A percentile compares a stretch with the other conserved stretches of the same genome.
Conservation (phyloP, 306 rosid genomes). For the Astragalus glycyphyllos region DNA sequence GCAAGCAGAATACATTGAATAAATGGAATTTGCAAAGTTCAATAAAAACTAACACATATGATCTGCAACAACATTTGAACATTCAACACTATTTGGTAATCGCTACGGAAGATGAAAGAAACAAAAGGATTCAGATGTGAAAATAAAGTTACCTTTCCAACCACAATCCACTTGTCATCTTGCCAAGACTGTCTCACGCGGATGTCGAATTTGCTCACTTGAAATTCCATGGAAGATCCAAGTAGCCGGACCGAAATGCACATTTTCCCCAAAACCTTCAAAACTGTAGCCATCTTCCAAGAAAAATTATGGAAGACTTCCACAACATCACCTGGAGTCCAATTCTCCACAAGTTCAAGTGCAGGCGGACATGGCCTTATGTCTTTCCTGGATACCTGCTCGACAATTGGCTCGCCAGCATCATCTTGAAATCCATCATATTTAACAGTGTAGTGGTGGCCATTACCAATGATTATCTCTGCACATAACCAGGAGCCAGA, state of each 20-base stretch:
- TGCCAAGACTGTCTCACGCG: conserved; percentile 84
- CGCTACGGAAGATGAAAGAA: conserved; percentile 28
- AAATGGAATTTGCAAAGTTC: conserved; percentile 31
- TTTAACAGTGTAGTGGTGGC: conserved; percentile 70
- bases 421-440: conserved; percentile 63
- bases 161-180: conserved; percentile 75
- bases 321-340: conserved; percentile 79
- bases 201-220: conserved; percentile 71
- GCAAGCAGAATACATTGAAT: conserved; percentile 27
- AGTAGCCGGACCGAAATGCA: conserved; percentile 70
- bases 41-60: conserved; percentile 36
- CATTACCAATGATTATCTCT: conserved; percentile 75
- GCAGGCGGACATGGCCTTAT: conserved; percentile 86
- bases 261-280: conserved; percentile 65
- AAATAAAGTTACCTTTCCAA: conserved; percentile 71
- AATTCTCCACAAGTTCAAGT: conserved; percentile 54
- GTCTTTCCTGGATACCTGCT: conserved; percentile 66
- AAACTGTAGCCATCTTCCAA: conserved; percentile 90
- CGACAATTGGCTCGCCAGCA: conserved; percentile 50
- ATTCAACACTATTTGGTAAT: conserved; percentile 25
- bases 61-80: conserved; percentile 23
- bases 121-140: conserved; percentile 6
- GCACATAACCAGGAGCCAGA: conserved; percentile 89
- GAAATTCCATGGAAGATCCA: conserved; percentile 77
- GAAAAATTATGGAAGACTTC: conserved; percentile 77